phyloP scores from a whole-genome alignment of 176 grass and related monocot species.

The Aegilops speltoides region DNA sequence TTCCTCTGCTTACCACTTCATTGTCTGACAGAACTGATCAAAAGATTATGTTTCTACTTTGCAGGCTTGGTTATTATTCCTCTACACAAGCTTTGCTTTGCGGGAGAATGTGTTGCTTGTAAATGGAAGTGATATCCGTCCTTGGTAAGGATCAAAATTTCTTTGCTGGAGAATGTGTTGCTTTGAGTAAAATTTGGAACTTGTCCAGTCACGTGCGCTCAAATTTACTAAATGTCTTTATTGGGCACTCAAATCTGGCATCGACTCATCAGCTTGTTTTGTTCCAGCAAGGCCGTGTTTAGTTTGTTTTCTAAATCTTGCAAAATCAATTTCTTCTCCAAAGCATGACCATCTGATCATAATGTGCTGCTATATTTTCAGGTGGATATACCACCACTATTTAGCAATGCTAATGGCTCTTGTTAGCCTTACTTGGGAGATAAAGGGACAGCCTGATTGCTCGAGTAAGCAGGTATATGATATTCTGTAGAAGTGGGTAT shows the following conservation, averaged over 20 bases:
- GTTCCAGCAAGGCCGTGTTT: not conserved
- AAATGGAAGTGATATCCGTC: slow-evolving; percentile 90
- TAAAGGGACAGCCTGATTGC: slow-evolving; percentile 94
- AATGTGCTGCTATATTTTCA: slow-evolving; percentile 29
- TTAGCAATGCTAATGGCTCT: slow-evolving; percentile 96
- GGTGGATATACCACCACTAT: slow-evolving; percentile 99
- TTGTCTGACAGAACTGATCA: not conserved
- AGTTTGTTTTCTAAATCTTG: not conserved
- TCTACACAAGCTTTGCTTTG: slow-evolving; percentile 86
- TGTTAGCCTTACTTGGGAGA: slow-evolving; percentile 97
- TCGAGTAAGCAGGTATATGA: slow-evolving; percentile 75
- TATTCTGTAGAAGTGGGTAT: not conserved
- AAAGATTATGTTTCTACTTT: slow-evolving; percentile 24
- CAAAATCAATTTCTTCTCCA: not conserved
- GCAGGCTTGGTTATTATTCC: slow-evolving; percentile 81
- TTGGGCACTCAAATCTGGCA: not conserved
- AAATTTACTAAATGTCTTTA: not conserved
- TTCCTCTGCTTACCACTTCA: not conserved
- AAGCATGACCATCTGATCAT: not conserved
- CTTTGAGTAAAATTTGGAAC: no score
- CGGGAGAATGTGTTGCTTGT: slow-evolving; percentile 87
- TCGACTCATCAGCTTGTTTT: not conserved
- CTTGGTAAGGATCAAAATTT: slow-evolving; percentile 60
- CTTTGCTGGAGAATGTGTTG: no score
- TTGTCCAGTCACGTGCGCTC: not conserved